Evolutionary conservation across 2,329 filamentous ascomycete genomes (phyloP).

Genomic region (Sporothrix brasiliensis): DNA sequence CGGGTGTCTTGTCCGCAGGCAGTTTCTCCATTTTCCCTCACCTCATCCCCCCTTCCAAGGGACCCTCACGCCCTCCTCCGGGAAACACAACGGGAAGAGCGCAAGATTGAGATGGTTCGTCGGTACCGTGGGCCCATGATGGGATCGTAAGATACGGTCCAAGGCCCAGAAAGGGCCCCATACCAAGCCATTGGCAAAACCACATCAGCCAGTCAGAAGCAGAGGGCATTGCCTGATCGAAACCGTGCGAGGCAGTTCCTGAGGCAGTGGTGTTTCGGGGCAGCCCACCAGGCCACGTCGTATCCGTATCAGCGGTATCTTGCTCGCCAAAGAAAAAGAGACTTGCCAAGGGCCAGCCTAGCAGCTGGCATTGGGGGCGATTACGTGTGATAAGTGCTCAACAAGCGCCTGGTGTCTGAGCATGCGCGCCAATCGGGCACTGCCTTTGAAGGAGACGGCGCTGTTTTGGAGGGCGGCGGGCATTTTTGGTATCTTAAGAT

Average conservation of each 20-base stretch:
- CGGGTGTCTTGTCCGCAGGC: not conserved
- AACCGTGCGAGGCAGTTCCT: slow-evolving; percentile 31
- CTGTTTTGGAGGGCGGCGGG: not conserved
- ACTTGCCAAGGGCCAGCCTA: too few relatives aligned
- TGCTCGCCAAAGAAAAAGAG: not conserved
- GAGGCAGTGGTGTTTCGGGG: slow-evolving; percentile 32
- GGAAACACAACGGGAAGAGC: too few relatives aligned
- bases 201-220: not conserved
- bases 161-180: not conserved
- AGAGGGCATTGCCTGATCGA: slow-evolving; percentile 29
- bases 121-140: too few relatives aligned
- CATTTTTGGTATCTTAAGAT: too few relatives aligned
- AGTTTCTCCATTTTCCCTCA: slow-evolving; percentile 11
- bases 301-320: not conserved
- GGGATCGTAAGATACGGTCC: not conserved
- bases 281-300: not conserved
- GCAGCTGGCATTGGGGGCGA: not conserved
- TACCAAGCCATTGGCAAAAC: too few relatives aligned
- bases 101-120: too few relatives aligned
- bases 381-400: slow-evolving; percentile 9
- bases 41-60: slow-evolving; percentile 4
- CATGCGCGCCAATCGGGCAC: slow-evolving; percentile 4
- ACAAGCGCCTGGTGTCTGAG: too few relatives aligned
- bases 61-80: too few relatives aligned
- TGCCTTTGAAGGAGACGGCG: not conserved